Percentiles rank a stretch among this genome's conserved stretches.
phyloP scores from a whole-genome alignment of 257 asterid species.

The Nicotiana undulata region DNA sequence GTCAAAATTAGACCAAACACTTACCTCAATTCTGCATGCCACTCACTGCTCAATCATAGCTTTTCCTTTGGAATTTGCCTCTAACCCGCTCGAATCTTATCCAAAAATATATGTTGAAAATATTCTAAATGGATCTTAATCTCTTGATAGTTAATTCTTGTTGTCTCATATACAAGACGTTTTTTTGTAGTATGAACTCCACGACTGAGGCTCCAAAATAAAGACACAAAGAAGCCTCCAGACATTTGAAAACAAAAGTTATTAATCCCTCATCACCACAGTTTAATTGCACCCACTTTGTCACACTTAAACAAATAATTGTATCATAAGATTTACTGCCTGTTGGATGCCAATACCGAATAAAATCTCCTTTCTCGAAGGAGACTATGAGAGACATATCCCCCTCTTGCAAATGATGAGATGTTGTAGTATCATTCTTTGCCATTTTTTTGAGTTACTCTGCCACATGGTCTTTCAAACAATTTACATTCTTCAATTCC shows the following conservation, averaged over 20 bases:
- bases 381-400: slow-evolving; percentile 54
- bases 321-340: slow-evolving; percentile 42
- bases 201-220: slow-evolving; percentile 90
- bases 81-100: slow-evolving; percentile 50
- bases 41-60: no score
- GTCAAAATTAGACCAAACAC: no score
- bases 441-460: slow-evolving; percentile 17
- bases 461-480: slow-evolving; percentile 17
- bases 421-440: slow-evolving; percentile 12
- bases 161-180: slow-evolving; percentile 70
- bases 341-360: slow-evolving; percentile 61
- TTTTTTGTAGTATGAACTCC: slow-evolving; percentile 74
- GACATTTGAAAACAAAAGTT: slow-evolving; percentile 58
- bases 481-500: slow-evolving; percentile 19
- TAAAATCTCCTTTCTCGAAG: slow-evolving; percentile 73
- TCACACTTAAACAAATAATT: slow-evolving; percentile 77
- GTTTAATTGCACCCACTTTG: slow-evolving; percentile 92
- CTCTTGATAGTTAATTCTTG: slow-evolving; percentile 47
- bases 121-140: slow-evolving; percentile 65
- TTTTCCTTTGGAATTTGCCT: no score
- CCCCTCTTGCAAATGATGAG: slow-evolving; percentile 19
- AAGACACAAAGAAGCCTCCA: slow-evolving; percentile 80
- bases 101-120: slow-evolving; percentile 75
- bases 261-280: slow-evolving; percentile 93
- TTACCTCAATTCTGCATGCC: no score